Evolutionary conservation across 2,329 filamentous ascomycete genomes (phyloP).

Genomic region (Coleophoma cylindrospora): DNA sequence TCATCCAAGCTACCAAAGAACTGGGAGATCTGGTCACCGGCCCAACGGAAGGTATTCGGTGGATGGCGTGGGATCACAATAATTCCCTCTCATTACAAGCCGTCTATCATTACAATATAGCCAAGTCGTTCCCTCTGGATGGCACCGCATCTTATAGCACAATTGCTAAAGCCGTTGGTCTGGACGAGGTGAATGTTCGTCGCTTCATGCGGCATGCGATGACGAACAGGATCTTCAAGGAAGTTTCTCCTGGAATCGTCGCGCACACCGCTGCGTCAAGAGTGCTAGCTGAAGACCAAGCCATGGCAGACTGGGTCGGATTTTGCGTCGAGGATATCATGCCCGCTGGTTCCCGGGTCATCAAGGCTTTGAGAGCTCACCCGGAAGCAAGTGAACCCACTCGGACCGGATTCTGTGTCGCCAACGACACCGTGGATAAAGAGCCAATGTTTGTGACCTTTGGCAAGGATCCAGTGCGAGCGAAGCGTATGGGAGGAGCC

Average conservation of each 20-base stretch:
- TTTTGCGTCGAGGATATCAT: conserved; percentile 50
- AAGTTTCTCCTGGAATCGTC: conserved; percentile 43
- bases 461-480: conserved; percentile 40
- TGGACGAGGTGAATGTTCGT: conserved; percentile 44
- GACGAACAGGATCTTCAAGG: conserved; percentile 50
- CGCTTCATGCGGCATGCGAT: conserved; percentile 51
- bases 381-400: conserved; percentile 44
- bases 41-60: conserved; percentile 45
- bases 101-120: conserved; percentile 44
- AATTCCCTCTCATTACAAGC: conserved; percentile 45
- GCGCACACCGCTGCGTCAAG: conserved; percentile 51
- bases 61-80: conserved; percentile 46
- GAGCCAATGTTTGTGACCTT: conserved; percentile 51
- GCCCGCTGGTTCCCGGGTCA: conserved; percentile 36
- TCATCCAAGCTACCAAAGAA: conserved; percentile 44
- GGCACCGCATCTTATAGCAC: conserved; percentile 39
- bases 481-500: conserved; percentile 46
- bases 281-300: conserved; percentile 41
- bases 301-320: conserved; percentile 48
- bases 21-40: conserved; percentile 42
- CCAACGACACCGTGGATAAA: conserved; percentile 42
- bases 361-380: conserved; percentile 37
- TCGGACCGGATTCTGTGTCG: conserved; percentile 45
- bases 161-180: conserved; percentile 37
- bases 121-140: conserved; percentile 46